These are phyloP conservation scores for Penicillium sp. DNA, from an alignment of 2,329 filamentous ascomycete species.

Conservation along the genomic window DNA sequence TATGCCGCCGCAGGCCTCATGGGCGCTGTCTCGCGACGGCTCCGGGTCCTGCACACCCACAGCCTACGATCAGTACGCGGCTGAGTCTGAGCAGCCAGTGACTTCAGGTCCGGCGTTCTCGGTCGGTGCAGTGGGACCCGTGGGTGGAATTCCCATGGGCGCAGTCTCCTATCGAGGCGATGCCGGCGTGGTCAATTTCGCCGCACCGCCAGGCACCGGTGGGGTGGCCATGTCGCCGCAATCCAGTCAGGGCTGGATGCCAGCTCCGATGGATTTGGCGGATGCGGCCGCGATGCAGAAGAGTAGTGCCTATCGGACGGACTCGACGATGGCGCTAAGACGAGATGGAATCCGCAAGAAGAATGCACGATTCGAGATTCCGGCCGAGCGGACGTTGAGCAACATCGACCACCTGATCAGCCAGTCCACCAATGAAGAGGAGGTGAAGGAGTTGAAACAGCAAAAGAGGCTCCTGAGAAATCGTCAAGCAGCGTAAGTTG, in stretches of 20 bases:
- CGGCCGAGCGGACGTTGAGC: slow-evolving; percentile 81
- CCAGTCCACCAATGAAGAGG: slow-evolving; percentile 72
- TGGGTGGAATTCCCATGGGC: slow-evolving; percentile 34
- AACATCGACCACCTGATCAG: slow-evolving; percentile 93
- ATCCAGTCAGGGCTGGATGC: slow-evolving; percentile 53
- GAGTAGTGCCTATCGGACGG: slow-evolving; percentile 62
- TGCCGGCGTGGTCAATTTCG: slow-evolving; percentile 40
- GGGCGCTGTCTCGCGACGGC: slow-evolving; percentile 56
- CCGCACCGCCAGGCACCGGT: slow-evolving; percentile 40
- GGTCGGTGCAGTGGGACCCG: slow-evolving; percentile 38
- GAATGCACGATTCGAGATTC: slow-evolving; percentile 97
- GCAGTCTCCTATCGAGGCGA: slow-evolving; percentile 39
- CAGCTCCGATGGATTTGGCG: slow-evolving; percentile 41
- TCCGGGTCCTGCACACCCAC: slow-evolving; percentile 71
- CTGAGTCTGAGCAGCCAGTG: slow-evolving; percentile 46
- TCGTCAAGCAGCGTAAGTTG: slow-evolving; percentile 85
- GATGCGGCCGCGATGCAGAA: slow-evolving; percentile 47
- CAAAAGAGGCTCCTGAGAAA: slow-evolving; percentile 94
- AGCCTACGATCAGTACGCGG: slow-evolving; percentile 59
- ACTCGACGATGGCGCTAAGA: slow-evolving; percentile 67
- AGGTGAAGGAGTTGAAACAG: slow-evolving; percentile 97
- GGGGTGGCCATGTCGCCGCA: slow-evolving; percentile 56
- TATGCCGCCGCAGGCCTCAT: slow-evolving; percentile 46
- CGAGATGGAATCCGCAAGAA: slow-evolving; percentile 95
- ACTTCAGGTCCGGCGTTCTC: slow-evolving; percentile 34